Conservation (phyloP, 306 rosid genomes). For the Urtica urens region DNA sequence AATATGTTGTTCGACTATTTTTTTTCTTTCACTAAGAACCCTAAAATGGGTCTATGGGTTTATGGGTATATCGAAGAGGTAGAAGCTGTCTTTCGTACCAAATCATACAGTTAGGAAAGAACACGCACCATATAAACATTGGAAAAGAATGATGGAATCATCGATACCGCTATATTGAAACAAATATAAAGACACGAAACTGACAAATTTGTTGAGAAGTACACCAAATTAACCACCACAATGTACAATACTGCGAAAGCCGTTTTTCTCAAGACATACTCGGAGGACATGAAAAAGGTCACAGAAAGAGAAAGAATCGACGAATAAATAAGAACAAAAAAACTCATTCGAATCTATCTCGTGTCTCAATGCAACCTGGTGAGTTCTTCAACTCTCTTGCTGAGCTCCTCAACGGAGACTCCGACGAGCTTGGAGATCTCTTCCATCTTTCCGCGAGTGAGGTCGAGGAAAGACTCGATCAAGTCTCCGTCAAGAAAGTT, state of each 20-base stretch:
- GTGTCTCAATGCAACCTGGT: constrained; percentile 86
- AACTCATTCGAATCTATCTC: too few relatives aligned
- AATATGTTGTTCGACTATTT: neutral
- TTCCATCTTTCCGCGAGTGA: constrained; percentile 75
- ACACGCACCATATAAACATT: too few relatives aligned
- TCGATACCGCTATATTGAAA: too few relatives aligned
- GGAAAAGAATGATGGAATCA: too few relatives aligned
- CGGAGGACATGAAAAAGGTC: neutral
- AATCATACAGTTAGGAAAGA: too few relatives aligned
- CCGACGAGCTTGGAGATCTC: constrained; percentile 63
- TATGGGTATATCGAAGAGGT: neutral
- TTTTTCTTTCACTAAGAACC: neutral
- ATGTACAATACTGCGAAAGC: too few relatives aligned
- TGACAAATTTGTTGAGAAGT: neutral
- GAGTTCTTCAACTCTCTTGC: constrained; percentile 90
- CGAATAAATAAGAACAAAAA: constrained; percentile 3
- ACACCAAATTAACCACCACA: neutral
- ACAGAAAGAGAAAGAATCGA: neutral
- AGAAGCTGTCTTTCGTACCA: too few relatives aligned
- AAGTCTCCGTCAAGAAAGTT: constrained; percentile 90
- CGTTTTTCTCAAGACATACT: too few relatives aligned
- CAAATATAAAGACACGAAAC: neutral
- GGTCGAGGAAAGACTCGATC: constrained; percentile 93
- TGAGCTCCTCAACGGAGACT: constrained; percentile 84
- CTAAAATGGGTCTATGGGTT: neutral